Base-by-base conservation (phyloP, 2,329 filamentous ascomycete species). In the Didymella pomorum region DNA sequence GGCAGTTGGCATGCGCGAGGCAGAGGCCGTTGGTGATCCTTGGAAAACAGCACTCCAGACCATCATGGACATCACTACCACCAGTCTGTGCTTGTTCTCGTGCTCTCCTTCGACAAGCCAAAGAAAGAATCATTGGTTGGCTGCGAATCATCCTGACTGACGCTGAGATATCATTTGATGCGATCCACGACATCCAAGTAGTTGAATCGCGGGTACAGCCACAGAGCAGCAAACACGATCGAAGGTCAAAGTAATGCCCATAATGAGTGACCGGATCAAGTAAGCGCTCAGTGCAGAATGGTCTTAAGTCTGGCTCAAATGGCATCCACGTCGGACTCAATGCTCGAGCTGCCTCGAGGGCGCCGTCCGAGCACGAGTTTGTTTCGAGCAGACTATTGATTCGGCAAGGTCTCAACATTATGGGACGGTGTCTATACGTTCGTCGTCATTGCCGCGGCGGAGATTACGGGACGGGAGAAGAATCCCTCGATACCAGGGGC, bases 1-100 rank as follows among this genome's bases (percentile, higher is more conserved):
- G 62, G 66, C 48, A 66, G 61, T 23, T 69, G 68, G 60, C 61
- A 68, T 68, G 79, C 78, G 18, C 70, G 76, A 42, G 72, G 73
- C 20, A 61, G 71, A 47, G 71, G 73, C 61, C 60, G 69, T 41
- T 75, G 73, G 73, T 76, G 67, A 64, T 43, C 14, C 26, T 16
- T 14, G 29, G 3, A 4, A 16, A n/a, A 29, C 29, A 53, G 18
- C 31, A 35, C 23, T 25, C 25, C n/a, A 25, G 18, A 39, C 23
- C 26, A 33, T 11, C 11, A 21, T 10, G 12, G 45, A 16, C 25
- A 39, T 21, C 4, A 53, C 21, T 20, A 9, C 14, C 11, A n/a
- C 37, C 12, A 31, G 29, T 31, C 29, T 9, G 29, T 14, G 8
- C 9, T 18, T 29, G 21, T n/a, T 10, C 16, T 8, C 9, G 14